These are phyloP conservation scores for Amaranthus palmeri DNA, from an alignment of 148 eudicot genomes.

Conservation along the genomic window DNA sequence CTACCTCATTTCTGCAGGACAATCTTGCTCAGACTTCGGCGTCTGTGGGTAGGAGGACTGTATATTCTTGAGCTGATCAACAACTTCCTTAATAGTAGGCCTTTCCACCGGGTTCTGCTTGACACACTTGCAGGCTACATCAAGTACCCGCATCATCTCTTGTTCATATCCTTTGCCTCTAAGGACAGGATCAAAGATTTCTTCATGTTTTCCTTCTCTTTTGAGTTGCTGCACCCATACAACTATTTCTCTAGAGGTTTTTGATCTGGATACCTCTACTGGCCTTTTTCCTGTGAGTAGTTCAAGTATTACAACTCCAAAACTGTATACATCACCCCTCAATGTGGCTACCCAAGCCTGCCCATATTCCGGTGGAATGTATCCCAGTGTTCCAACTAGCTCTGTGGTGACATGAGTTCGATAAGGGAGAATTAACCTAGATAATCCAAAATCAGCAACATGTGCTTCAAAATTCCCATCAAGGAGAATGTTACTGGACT, in stretches of 20 bases:
- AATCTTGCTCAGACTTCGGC: slow-evolving; percentile 29
- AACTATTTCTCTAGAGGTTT: slow-evolving; percentile 66
- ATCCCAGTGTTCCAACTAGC: slow-evolving; percentile 86
- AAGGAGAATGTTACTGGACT: slow-evolving; percentile 89
- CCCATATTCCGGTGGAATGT: slow-evolving; percentile 92
- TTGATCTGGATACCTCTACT: slow-evolving; percentile 68
- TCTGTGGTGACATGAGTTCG: slow-evolving; percentile 90
- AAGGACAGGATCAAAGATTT: slow-evolving; percentile 57
- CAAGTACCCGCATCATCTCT: slow-evolving; percentile 75
- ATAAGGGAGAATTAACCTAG: slow-evolving; percentile 74
- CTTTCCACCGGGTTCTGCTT: slow-evolving; percentile 63
- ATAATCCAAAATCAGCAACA: slow-evolving; percentile 89
- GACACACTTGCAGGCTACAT: slow-evolving; percentile 78
- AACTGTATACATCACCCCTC: slow-evolving; percentile 89
- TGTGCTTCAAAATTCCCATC: slow-evolving; percentile 80
- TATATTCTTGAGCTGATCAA: slow-evolving; percentile 56
- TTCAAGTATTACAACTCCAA: slow-evolving; percentile 87
- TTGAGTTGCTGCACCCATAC: slow-evolving; percentile 74
- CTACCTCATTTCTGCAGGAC: slow-evolving; percentile 29
- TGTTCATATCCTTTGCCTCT: slow-evolving; percentile 68
- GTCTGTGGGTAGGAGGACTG: slow-evolving; percentile 29
- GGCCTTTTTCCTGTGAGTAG: slow-evolving; percentile 81
- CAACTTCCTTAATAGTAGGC: slow-evolving; percentile 78
- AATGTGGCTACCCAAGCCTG: slow-evolving; percentile 90
- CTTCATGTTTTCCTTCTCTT: slow-evolving; percentile 63